phyloP scores from a whole-genome alignment of 2,329 filamentous ascomycete species.

The Lasiodiplodia sp. region DNA sequence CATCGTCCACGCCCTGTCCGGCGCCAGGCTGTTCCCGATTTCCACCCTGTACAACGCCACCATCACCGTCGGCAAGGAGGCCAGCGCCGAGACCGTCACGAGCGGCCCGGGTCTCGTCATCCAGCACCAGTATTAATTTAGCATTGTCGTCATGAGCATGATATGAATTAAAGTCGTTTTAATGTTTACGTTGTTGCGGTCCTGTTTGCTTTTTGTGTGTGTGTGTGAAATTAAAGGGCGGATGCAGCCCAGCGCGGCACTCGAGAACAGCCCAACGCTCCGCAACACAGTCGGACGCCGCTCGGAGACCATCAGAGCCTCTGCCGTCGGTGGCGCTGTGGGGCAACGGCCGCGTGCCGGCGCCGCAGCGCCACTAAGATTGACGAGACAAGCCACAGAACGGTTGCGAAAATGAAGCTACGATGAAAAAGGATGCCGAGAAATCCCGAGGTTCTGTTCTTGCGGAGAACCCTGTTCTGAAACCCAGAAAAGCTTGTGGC shows the following conservation, averaged over 20 bases:
- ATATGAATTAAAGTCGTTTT: neutral
- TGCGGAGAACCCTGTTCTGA: too few relatives aligned
- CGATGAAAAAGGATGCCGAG: too few relatives aligned
- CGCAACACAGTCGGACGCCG: neutral
- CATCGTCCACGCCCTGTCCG: neutral
- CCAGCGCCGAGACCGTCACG: constrained; percentile 11
- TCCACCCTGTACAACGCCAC: constrained; percentile 7
- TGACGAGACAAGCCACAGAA: neutral
- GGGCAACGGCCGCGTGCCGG: too few relatives aligned
- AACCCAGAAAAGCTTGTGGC: too few relatives aligned
- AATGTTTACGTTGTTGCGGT: neutral
- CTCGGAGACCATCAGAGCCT: neutral
- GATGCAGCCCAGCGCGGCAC: too few relatives aligned
- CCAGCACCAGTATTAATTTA: constrained; percentile 5
- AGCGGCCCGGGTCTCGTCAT: constrained; percentile 8
- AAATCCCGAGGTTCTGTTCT: too few relatives aligned
- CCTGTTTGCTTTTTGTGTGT: neutral
- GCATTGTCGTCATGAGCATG: neutral
- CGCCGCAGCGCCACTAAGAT: neutral
- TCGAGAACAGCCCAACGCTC: neutral
- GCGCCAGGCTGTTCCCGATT: constrained; percentile 14
- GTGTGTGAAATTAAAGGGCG: too few relatives aligned
- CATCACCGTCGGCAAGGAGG: constrained; percentile 3
- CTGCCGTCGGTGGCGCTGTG: neutral
- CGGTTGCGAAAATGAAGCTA: neutral